Percentiles rank a stretch among this genome's conserved stretches.
These are phyloP conservation scores for Lobosporangium transversale DNA, from an alignment of 192 early-diverging fungal genomes.

Conservation along the genomic window DNA sequence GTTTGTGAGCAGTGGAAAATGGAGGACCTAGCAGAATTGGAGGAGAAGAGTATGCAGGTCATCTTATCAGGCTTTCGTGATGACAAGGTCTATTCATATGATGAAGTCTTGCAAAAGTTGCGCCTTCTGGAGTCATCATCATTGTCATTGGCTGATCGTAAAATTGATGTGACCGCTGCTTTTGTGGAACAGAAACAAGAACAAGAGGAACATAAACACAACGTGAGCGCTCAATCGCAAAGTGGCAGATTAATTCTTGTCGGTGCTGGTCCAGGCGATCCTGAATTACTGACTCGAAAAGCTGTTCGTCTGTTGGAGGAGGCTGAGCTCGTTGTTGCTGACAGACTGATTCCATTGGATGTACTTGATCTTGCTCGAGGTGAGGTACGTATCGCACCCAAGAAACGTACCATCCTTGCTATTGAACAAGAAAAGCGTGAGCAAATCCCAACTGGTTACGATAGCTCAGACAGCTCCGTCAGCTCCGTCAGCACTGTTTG, in stretches of 20 bases:
- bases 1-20: slow-evolving; percentile 88
- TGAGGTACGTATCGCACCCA: slow-evolving; percentile 73
- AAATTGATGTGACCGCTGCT: background rate
- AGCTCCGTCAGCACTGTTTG: background rate
- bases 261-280: slow-evolving; percentile 87
- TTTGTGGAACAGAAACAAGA: background rate
- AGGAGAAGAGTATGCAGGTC: slow-evolving; percentile 66
- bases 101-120: slow-evolving; percentile 22
- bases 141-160: background rate
- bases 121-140: background rate
- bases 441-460: background rate
- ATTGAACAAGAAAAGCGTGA: slow-evolving; percentile 5
- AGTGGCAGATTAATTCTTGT: slow-evolving; percentile 67
- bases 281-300: slow-evolving; percentile 79
- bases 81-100: slow-evolving; percentile 39
- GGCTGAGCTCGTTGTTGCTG: slow-evolving; percentile 89
- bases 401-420: slow-evolving; percentile 31
- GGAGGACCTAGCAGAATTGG: slow-evolving; percentile 74
- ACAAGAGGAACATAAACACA: background rate
- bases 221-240: background rate
- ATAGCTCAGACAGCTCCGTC: background rate
- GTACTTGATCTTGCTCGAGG: slow-evolving; percentile 61
- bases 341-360: slow-evolving; percentile 76
- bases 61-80: slow-evolving; percentile 72
- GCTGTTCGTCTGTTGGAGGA: slow-evolving; percentile 67